phyloP scores from a whole-genome alignment of 129 eudicot species.

The Helichrysum umbraculigerum region DNA sequence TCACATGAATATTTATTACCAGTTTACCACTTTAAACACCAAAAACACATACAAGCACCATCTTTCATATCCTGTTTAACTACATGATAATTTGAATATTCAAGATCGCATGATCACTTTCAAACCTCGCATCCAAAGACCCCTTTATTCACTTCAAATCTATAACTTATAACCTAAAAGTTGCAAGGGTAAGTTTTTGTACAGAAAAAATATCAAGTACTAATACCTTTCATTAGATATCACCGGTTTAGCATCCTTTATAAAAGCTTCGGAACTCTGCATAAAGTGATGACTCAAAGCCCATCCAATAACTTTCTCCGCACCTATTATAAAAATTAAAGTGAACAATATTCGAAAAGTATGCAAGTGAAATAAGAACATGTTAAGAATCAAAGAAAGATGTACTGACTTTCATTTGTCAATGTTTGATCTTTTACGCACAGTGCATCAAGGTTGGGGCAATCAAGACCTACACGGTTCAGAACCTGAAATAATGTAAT shows the following conservation, averaged over 20 bases:
- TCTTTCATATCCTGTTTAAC: too few species aligned
- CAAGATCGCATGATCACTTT: too few species aligned
- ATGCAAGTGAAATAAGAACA: not conserved
- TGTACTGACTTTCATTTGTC: slow-evolving; percentile 72
- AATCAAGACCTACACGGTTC: slow-evolving; percentile 55
- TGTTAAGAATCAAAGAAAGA: not conserved
- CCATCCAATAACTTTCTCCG: slow-evolving; percentile 89
- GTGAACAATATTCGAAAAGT: slow-evolving; percentile 1
- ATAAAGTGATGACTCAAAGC: slow-evolving; percentile 88
- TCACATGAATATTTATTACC: too few species aligned
- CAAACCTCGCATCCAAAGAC: too few species aligned
- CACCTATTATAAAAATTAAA: slow-evolving; percentile 42
- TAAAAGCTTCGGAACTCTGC: slow-evolving; percentile 57
- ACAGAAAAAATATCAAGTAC: not conserved
- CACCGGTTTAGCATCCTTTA: slow-evolving; percentile 57
- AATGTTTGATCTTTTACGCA: slow-evolving; percentile 83
- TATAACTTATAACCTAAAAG: not conserved
- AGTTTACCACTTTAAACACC: too few species aligned
- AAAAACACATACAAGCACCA: too few species aligned
- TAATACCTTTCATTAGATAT: slow-evolving; percentile 76
- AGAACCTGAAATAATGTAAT: slow-evolving; percentile 57
- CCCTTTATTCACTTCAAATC: too few species aligned
- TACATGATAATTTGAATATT: too few species aligned
- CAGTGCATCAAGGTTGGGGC: slow-evolving; percentile 66
- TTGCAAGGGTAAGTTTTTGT: not conserved